Evolutionary conservation across 495 filamentous ascomycete genomes (phyloP), one percentile per base, ranked within the genome.

Genomic region (Annulohypoxylon maeteangense): DNA sequence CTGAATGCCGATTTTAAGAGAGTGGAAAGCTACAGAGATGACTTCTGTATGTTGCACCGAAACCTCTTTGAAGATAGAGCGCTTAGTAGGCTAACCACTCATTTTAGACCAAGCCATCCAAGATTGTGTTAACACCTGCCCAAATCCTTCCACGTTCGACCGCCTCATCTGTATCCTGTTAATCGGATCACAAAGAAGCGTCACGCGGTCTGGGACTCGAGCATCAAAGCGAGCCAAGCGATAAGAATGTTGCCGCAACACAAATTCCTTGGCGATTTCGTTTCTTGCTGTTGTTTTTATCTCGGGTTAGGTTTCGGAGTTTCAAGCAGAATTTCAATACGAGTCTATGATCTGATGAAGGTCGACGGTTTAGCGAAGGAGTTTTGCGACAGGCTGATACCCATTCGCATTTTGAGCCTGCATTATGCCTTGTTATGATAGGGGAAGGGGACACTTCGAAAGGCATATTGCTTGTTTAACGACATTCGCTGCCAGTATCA

Each of bases 281-380:
- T 76, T 71, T 78, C 70, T 50, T 56, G 55, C 57, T 71, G 55
- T 70, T 47, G 80, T 45, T 70, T 69, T 67, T 62, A 60, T 65
- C 20, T 27, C 8, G 47, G 32, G 29, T 55, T 62, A 31, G 48
- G 55, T 45, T 53, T 42, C 38, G 42, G 60, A 12, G 29, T 62
- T 18, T 27, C 42, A 40, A 56, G 23, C 22, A 51, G 22, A 29
- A 51, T 51, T 51, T 51, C 47, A 51, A 29, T 14, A 34, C 42
- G 53, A 51, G 65, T 73, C 65, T 55, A 67, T 71, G 62, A 79
- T 74, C 82, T 82, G 78, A 80, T 55, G 78, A 75, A 80, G 78
- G 78, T 83, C 65, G 62, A 56, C 62, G 70, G 48, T 73, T 73
- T 73, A 68, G 70, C 70, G 65, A 73, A 68, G 70, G 70, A 73